phyloP scores from a whole-genome alignment of 768 basidiomycete genomes.

The Tylopilus vinaceipallidus region DNA sequence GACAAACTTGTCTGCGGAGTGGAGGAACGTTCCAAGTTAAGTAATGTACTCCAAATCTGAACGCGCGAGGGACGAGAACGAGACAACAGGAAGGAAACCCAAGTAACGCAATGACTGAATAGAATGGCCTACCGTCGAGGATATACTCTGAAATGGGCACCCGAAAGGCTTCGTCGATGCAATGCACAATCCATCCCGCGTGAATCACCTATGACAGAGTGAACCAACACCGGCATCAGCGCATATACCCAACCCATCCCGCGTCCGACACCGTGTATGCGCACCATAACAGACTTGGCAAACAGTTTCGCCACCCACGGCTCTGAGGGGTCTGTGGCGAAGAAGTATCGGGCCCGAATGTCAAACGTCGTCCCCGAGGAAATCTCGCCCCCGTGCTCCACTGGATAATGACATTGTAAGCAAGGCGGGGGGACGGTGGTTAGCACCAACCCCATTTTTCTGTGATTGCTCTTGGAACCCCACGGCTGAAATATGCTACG shows the following conservation, averaged over 20 bases:
- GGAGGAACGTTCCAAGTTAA: slow-evolving; percentile 4
- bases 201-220: slow-evolving; percentile 26
- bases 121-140: slow-evolving; percentile 28
- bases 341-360: slow-evolving; percentile 27
- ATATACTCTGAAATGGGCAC: slow-evolving; percentile 29
- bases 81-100: too few species aligned
- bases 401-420: slow-evolving; percentile 8
- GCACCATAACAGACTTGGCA: slow-evolving; percentile 29
- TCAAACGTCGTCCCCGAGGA: slow-evolving; percentile 10
- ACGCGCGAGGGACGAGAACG: background rate
- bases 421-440: background rate
- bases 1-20: slow-evolving; percentile 17
- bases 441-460: slow-evolving; percentile 26
- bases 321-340: slow-evolving; percentile 27
- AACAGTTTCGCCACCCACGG: slow-evolving; percentile 27
- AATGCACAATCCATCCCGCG: slow-evolving; percentile 31
- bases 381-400: slow-evolving; percentile 24
- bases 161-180: slow-evolving; percentile 24
- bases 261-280: slow-evolving; percentile 8
- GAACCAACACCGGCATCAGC: background rate
- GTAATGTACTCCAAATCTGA: background rate
- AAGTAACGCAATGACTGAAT: background rate
- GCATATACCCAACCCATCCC: slow-evolving; percentile 8
- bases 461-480: slow-evolving; percentile 18
- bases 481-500: slow-evolving; percentile 30